Conservation (phyloP, 179 eudicot genomes). For the Corrigiola litoralis region DNA sequence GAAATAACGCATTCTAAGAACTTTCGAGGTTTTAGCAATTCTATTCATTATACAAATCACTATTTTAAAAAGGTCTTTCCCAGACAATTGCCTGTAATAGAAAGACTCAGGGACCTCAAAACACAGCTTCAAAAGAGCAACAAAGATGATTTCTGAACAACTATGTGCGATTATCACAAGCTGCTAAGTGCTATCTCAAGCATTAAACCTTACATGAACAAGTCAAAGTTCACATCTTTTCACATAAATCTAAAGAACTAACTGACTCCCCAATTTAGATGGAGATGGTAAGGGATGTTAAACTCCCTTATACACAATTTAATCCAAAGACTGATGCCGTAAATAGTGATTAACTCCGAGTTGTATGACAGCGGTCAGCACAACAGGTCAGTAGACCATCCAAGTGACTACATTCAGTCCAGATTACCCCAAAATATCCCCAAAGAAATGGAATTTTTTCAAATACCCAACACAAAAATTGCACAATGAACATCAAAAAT, state of each 20-base stretch:
- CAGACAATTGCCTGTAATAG: too few relatives aligned
- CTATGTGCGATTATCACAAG: too few relatives aligned
- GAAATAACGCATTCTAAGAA: conserved; percentile 9
- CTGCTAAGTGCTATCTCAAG: not conserved
- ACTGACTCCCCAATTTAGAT: not conserved
- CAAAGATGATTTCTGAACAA: too few relatives aligned
- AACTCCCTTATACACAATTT: not conserved
- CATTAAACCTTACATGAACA: not conserved
- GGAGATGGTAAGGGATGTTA: not conserved
- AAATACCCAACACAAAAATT: not conserved
- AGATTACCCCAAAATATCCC: not conserved
- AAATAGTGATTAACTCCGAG: too few relatives aligned
- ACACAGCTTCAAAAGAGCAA: too few relatives aligned
- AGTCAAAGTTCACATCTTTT: not conserved
- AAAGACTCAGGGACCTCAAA: too few relatives aligned
- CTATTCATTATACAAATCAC: not conserved
- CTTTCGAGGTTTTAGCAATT: not conserved
- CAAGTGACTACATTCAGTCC: not conserved
- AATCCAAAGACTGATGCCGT: too few relatives aligned
- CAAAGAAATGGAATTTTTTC: not conserved
- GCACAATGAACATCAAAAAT: not conserved
- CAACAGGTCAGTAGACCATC: too few relatives aligned
- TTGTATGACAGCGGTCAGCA: too few relatives aligned
- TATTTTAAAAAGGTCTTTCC: not conserved
- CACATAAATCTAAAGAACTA: not conserved